Base-by-base conservation (phyloP, 805 yeast species). In the Candida taoyuanica region DNA sequence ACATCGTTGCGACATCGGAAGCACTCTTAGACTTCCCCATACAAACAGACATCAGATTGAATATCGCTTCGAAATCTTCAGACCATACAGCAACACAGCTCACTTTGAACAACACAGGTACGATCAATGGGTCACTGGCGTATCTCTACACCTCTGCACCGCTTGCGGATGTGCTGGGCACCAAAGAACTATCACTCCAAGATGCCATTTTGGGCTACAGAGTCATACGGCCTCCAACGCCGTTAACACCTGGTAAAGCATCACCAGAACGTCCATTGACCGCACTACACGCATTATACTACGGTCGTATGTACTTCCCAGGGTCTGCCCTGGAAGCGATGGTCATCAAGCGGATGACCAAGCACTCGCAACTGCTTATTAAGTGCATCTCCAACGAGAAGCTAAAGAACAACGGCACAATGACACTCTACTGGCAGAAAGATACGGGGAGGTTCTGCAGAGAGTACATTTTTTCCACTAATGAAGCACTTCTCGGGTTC, bases 271-370 rank as follows among this genome's bases (percentile, higher is more conserved):
- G 23, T n/a, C 14, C 27, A 18, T 23, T 9, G 7, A 41, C 45
- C 27, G 32, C 32, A 21, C 47, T 49, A 7, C 62, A 70, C 25
- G 65, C 78, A 0, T 64, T 91, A 13, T 60, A 83, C 24, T 91
- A 86, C 58, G 98, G 98, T 1, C 69, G 91, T 46, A 74, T 93
- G 78, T 85, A 81, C 53, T 78, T 91, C 44, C 98, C 98, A 0
- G 84, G 86, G 2, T 79, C 85, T 14, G 80, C 83, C 7, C 63
- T 93, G 3, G 98, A 91, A 59, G 96, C 96, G 2, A 81, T 93
- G 91, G 48, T 80, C 7, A 76, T 87, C 29, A 76, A 82, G 45
- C 65, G 86, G 39, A 52, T 85, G 14, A 66, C 81, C 0, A 60
- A 71, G 5, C 64, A 67, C 18, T 68, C 85, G 2, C 96, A 86